Conservation (phyloP, 805 yeast genomes). For the Kuraishia floccosa region DNA sequence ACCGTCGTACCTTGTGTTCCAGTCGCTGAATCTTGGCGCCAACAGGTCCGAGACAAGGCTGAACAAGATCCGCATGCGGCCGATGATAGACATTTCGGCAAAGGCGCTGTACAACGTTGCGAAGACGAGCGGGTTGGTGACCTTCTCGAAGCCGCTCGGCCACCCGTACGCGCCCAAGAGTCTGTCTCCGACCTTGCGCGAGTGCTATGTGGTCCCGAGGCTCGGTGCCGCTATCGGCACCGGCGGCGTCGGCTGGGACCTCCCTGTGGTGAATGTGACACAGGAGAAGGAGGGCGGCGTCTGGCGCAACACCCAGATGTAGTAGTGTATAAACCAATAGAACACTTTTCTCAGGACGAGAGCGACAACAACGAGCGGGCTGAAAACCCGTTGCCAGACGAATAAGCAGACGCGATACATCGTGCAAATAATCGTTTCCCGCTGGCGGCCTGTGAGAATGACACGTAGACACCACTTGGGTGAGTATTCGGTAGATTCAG, state of each 20-base stretch:
- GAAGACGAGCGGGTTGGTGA: constrained; percentile 55
- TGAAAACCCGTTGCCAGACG: too few relatives aligned
- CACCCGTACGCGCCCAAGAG: constrained; percentile 79
- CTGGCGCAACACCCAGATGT: constrained; percentile 33
- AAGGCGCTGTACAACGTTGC: constrained; percentile 72
- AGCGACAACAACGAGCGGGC: too few relatives aligned
- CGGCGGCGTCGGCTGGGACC: constrained; percentile 88
- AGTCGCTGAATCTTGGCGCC: constrained; percentile 46
- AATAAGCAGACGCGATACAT: too few relatives aligned
- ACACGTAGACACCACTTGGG: too few relatives aligned
- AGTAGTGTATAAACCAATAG: too few relatives aligned
- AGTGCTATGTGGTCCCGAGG: constrained; percentile 84
- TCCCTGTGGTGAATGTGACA: constrained; percentile 67
- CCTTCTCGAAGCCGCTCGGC: constrained; percentile 87
- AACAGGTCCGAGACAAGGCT: constrained; percentile 29
- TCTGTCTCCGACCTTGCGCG: constrained; percentile 55
- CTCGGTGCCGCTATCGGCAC: constrained; percentile 76
- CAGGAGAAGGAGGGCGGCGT: constrained; percentile 58
- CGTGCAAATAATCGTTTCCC: too few relatives aligned
- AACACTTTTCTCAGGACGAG: too few relatives aligned
- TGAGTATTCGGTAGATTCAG: too few relatives aligned
- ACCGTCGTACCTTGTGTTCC: constrained; percentile 70
- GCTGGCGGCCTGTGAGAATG: too few relatives aligned
- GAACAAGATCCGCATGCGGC: constrained; percentile 50
- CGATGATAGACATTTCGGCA: constrained; percentile 67